A percentile compares a stretch with the other conserved stretches of the same genome.
Evolutionary conservation across 768 basidiomycete genomes (phyloP).

Genomic region (Leccinum obscurum): DNA sequence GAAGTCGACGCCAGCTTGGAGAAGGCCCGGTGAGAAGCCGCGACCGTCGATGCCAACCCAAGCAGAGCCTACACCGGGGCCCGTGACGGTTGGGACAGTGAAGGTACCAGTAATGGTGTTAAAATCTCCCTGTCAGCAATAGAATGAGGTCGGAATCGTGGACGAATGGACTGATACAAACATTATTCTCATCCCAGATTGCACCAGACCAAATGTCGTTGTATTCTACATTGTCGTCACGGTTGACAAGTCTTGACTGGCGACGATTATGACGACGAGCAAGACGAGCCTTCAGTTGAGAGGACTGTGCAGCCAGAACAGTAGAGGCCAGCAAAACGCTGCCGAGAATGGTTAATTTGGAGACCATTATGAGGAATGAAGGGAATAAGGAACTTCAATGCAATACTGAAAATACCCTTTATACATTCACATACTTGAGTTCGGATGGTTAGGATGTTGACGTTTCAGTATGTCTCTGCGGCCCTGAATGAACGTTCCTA

Average conservation of each 20-base stretch:
- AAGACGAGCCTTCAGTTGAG: constrained; percentile 12
- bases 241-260: constrained; percentile 14
- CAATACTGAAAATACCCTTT: not conserved
- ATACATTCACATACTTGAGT: not conserved
- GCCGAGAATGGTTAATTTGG: constrained; percentile 14
- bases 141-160: not conserved
- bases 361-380: constrained; percentile 15
- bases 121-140: constrained; percentile 10
- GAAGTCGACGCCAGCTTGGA: constrained; percentile 19
- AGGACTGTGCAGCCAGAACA: constrained; percentile 18
- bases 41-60: constrained; percentile 21
- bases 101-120: constrained; percentile 13
- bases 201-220: constrained; percentile 24
- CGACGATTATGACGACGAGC: constrained; percentile 15
- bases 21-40: constrained; percentile 7
- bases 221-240: constrained; percentile 12
- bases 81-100: constrained; percentile 7
- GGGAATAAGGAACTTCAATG: not conserved
- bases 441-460: not conserved
- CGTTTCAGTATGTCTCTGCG: not conserved
- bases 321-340: constrained; percentile 22
- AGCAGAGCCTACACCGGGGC: constrained; percentile 2
- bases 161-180: constrained; percentile 4
- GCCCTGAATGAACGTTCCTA: not conserved
- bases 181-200: constrained; percentile 7